These are phyloP conservation scores for Geotrichum histeridarum DNA, from an alignment of 1,139 yeast genomes.

Conservation along the genomic window DNA sequence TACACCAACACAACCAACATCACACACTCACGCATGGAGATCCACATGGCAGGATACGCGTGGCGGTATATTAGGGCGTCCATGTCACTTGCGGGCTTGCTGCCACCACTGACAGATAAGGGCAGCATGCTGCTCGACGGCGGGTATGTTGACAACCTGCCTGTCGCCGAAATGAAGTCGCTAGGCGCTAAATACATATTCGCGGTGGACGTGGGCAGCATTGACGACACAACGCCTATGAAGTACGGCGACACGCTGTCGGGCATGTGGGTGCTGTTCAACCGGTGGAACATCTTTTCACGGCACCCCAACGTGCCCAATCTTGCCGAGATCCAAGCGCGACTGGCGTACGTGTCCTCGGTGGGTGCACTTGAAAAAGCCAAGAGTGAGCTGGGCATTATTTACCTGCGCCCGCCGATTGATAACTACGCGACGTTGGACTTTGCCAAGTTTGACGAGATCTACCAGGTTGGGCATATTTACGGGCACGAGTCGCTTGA, in stretches of 20 bases:
- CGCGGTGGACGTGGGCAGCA: slow-evolving; percentile 97
- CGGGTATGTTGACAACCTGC: slow-evolving; percentile 89
- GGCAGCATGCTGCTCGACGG: slow-evolving; percentile 95
- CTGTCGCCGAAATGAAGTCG: slow-evolving; percentile 79
- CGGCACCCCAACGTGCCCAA: slow-evolving; percentile 81
- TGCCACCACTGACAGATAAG: slow-evolving; percentile 75
- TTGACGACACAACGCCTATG: slow-evolving; percentile 88
- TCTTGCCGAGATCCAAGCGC: slow-evolving; percentile 89
- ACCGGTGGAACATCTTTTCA: slow-evolving; percentile 85
- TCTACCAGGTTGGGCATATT: slow-evolving; percentile 69
- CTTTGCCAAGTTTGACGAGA: slow-evolving; percentile 87
- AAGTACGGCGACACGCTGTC: slow-evolving; percentile 87
- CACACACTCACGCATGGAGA: slow-evolving; percentile 91
- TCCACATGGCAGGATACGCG: slow-evolving; percentile 85
- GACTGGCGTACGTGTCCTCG: slow-evolving; percentile 91
- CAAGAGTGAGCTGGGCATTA: slow-evolving; percentile 75
- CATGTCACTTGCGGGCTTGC: slow-evolving; percentile 90
- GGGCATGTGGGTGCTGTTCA: slow-evolving; percentile 46
- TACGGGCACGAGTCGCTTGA: slow-evolving; percentile 63
- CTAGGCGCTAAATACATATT: slow-evolving; percentile 83
- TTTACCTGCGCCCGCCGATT: slow-evolving; percentile 91
- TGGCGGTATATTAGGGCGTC: slow-evolving; percentile 96
- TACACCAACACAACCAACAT: slow-evolving; percentile 93
- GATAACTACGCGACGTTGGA: slow-evolving; percentile 88
- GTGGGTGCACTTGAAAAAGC: slow-evolving; percentile 90